Conservation (phyloP, 352 stramenopile genomes). For the Phytophthora crassamura region DNA sequence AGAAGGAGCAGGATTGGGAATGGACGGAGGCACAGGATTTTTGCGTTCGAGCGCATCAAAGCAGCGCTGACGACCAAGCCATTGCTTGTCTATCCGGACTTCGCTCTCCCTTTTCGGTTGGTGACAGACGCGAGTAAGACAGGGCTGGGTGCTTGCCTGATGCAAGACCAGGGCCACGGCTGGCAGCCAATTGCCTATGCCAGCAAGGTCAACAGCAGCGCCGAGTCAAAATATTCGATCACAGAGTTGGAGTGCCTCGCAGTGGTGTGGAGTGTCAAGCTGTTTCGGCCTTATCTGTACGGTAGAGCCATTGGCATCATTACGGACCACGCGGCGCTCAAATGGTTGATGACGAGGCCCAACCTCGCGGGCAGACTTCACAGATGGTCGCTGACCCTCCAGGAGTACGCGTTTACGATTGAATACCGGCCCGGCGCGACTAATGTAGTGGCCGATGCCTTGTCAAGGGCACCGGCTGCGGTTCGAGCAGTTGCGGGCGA, state of each 20-base stretch:
- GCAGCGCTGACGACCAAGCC: neutral
- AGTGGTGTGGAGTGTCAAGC: neutral
- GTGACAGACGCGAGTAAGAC: neutral
- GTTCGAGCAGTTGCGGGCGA: neutral
- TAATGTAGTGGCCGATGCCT: neutral
- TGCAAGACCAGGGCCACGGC: neutral
- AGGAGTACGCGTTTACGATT: neutral
- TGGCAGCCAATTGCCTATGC: neutral
- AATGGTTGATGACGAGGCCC: neutral
- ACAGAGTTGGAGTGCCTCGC: neutral
- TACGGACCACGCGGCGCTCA: too few species aligned
- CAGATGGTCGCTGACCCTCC: neutral
- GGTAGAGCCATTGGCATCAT: neutral
- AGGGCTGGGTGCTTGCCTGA: neutral
- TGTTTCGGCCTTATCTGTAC: neutral
- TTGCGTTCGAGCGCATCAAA: neutral
- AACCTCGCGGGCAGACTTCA: neutral
- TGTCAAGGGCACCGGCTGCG: neutral
- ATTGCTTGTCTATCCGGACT: neutral
- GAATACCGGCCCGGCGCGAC: neutral
- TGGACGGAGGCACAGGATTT: slow-evolving; percentile 24
- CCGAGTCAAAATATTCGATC: neutral
- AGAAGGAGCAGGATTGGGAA: slow-evolving; percentile 17
- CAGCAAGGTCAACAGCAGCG: too few species aligned
- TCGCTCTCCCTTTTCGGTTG: neutral